These are phyloP conservation scores for Pseudomonodictys pantanalensis DNA, from an alignment of 495 filamentous ascomycete genomes.

Conservation along the genomic window DNA sequence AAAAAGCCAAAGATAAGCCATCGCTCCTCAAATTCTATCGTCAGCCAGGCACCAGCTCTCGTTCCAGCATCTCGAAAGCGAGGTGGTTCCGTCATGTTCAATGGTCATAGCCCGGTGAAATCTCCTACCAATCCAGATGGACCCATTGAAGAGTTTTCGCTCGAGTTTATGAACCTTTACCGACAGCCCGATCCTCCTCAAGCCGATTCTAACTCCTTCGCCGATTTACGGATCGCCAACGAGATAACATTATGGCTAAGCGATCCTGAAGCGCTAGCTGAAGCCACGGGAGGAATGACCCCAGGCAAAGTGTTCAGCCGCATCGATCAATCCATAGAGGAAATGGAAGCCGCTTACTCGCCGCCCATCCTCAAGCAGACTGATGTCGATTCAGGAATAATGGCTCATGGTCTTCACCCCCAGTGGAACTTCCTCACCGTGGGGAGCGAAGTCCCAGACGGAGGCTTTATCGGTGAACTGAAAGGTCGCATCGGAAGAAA, in stretches of 20 bases:
- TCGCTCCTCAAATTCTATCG: slow-evolving; percentile 64
- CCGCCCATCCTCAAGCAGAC: slow-evolving; percentile 50
- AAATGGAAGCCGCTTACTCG: slow-evolving; percentile 44
- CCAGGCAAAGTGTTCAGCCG: slow-evolving; percentile 54
- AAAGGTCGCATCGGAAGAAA: slow-evolving; percentile 81
- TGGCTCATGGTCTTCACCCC: slow-evolving; percentile 51
- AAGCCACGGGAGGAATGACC: slow-evolving; percentile 35
- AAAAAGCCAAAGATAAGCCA: slow-evolving; percentile 80
- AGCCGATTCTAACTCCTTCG: slow-evolving; percentile 63
- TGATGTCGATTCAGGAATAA: slow-evolving; percentile 45
- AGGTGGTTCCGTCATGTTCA: slow-evolving; percentile 43
- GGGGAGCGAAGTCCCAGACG: slow-evolving; percentile 58
- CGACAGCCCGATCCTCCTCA: slow-evolving; percentile 58
- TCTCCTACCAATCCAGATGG: slow-evolving; percentile 48
- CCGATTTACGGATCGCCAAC: slow-evolving; percentile 63
- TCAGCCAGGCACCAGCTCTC: slow-evolving; percentile 47
- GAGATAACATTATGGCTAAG: slow-evolving; percentile 70
- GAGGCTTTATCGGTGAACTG: slow-evolving; percentile 76
- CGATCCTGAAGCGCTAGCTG: slow-evolving; percentile 55
- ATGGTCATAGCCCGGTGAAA: slow-evolving; percentile 54
- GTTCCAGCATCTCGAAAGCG: slow-evolving; percentile 54
- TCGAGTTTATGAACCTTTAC: slow-evolving; percentile 68
- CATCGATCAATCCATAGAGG: slow-evolving; percentile 54
- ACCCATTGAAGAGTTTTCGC: slow-evolving; percentile 63
- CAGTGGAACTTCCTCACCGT: slow-evolving; percentile 71